A percentile compares a stretch with the other conserved stretches of the same genome.
phyloP scores from a whole-genome alignment of 805 yeast genomes.

The Wickerhamomyces hampshirensis region DNA sequence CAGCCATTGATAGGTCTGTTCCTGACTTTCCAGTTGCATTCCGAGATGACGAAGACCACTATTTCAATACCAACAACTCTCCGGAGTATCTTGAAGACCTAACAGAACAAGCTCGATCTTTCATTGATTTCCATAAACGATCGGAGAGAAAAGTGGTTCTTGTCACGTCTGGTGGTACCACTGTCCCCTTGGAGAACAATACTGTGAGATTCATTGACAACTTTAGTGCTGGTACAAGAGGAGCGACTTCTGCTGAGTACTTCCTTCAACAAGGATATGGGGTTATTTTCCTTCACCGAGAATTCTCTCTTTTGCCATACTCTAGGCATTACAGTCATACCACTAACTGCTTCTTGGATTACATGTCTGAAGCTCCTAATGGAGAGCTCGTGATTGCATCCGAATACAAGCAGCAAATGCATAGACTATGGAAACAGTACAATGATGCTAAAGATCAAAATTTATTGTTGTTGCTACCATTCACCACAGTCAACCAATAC shows the following conservation, averaged over 20 bases:
- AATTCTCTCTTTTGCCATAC: constrained; percentile 86
- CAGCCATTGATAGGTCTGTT: constrained; percentile 76
- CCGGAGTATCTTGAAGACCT: constrained; percentile 71
- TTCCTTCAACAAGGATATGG: constrained; percentile 84
- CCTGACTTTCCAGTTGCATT: constrained; percentile 79
- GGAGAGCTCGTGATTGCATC: constrained; percentile 59
- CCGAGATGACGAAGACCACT: constrained; percentile 63
- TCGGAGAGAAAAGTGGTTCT: constrained; percentile 55
- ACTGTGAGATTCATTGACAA: constrained; percentile 96
- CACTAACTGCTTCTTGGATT: constrained; percentile 81
- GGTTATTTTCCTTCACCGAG: constrained; percentile 88
- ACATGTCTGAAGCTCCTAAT: constrained; percentile 48
- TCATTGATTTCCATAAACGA: constrained; percentile 50
- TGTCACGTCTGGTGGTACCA: constrained; percentile 96
- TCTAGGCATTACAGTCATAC: constrained; percentile 87
- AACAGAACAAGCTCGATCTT: constrained; percentile 49
- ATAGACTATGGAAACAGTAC: constrained; percentile 52
- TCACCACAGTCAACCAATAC: constrained; percentile 93
- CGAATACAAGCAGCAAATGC: constrained; percentile 57
- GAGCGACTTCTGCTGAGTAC: constrained; percentile 93
- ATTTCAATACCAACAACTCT: constrained; percentile 65
- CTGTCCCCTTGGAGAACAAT: constrained; percentile 94
- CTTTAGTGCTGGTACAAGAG: constrained; percentile 96
- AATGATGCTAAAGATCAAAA: constrained; percentile 30
- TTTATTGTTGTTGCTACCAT: constrained; percentile 60